Base-by-base conservation (phyloP, 495 filamentous ascomycete species). In the Trichoderma asperelloides region DNA sequence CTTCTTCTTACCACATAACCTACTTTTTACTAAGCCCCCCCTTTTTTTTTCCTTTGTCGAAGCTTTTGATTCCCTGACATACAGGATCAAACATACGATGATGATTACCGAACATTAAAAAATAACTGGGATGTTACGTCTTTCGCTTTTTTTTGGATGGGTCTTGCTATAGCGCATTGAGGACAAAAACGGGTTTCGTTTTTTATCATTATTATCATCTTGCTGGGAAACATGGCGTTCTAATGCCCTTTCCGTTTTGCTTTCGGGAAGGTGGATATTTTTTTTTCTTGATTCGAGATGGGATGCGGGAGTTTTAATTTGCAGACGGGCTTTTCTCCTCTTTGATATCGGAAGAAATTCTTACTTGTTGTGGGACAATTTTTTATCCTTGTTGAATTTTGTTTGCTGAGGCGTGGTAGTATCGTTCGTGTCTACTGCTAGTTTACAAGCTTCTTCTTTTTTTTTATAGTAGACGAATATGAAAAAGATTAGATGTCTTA, bases 11-110 rank as follows among this genome's bases (percentile, higher is more conserved):
- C 23, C 5, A 37, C 47, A 21, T 51, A 51, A 51, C 27, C 27
- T 28, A 27, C 25, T 30, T 60, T 60, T 1, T 30, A 37, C 33
- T 37, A 0, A 37, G 9, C 11, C 28, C 2, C 2, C 2, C 9
- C 12, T 60, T 60, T 60, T 60, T 28, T 28, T 60, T 60, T 60
- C 55, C 55, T 60, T 60, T 60, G 16, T 55, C 55, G 16, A 60
- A 28, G 55, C 15, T 55, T 21, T 60, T 60, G 55, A 60, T 21
- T 60, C 55, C 12, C 30, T 7, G 11, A 1, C 1, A 60, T 28
- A 27, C 4, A n/a, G 21, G 55, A 30, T 60, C 55, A 55, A 21
- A 60, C 21, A 30, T 60, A 60, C 25, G 55, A 60, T 60, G 55
- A 60, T 30, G 55, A 60, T 18, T 60, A 60, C 27, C 27, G 55